phyloP scores from a whole-genome alignment of 805 yeast genomes.

The Myxozyma vanderwaltii region DNA sequence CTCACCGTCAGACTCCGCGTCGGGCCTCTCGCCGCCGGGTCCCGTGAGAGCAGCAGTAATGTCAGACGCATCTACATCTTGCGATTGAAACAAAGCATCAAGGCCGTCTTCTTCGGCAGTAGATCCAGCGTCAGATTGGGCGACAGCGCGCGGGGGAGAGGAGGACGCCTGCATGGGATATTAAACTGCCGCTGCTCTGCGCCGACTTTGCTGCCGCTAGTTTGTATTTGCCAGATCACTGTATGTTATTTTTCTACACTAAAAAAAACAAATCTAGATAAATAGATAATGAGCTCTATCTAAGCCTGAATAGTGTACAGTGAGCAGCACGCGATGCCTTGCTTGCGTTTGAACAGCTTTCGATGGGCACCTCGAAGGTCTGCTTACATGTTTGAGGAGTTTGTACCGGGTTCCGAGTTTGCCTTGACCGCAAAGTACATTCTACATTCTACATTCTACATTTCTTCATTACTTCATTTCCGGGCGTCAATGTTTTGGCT shows the following conservation, averaged over 20 bases:
- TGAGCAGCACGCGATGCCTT: neutral
- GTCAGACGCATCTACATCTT: conserved; percentile 24
- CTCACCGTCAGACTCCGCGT: conserved; percentile 1
- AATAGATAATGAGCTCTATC: neutral
- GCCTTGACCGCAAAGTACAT: no score
- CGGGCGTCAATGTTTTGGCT: no score
- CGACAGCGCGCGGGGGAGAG: neutral
- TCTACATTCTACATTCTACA: no score
- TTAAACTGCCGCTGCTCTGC: neutral
- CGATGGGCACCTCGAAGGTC: no score
- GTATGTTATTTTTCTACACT: neutral
- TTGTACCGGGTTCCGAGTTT: no score
- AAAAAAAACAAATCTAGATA: neutral
- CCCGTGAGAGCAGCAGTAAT: conserved; percentile 11
- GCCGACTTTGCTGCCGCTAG: neutral
- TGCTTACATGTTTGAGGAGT: neutral
- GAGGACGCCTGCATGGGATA: neutral
- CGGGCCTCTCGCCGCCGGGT: neutral
- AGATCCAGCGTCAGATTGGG: neutral
- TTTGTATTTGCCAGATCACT: neutral
- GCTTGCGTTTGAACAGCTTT: neutral
- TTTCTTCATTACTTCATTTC: no score
- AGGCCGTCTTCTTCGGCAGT: conserved; percentile 18
- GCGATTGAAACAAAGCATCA: conserved; percentile 20
- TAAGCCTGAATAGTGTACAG: neutral